A percentile compares a stretch with the other conserved stretches of the same genome.
Conservation (phyloP, 1,284 basidiomycete species). For the Porodaedalea pini region DNA sequence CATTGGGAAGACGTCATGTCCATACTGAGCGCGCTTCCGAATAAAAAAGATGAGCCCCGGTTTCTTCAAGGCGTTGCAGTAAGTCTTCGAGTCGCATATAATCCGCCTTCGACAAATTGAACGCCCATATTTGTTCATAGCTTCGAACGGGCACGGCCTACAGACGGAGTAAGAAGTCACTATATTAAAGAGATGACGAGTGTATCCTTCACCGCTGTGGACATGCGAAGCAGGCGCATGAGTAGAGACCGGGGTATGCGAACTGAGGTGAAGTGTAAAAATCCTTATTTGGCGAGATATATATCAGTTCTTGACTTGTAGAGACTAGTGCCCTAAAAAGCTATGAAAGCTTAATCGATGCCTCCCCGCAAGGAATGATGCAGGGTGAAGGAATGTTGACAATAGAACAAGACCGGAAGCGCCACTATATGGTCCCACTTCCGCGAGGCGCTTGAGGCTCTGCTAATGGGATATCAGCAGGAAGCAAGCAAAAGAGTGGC, state of each 20-base stretch:
- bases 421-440: background rate
- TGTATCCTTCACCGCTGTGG: background rate
- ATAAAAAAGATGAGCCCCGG: background rate
- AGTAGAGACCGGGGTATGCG: too few relatives aligned
- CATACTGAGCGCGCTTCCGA: background rate
- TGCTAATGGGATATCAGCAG: conserved; percentile 2
- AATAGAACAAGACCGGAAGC: background rate
- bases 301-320: background rate
- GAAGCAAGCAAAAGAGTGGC: background rate
- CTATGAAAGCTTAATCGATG: background rate
- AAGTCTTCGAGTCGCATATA: background rate
- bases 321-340: background rate
- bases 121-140: background rate
- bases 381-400: background rate
- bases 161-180: background rate
- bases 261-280: too few relatives aligned
- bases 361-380: background rate
- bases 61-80: background rate
- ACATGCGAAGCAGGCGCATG: background rate
- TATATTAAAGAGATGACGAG: background rate
- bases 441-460: background rate
- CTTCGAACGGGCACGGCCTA: background rate
- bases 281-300: background rate
- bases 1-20: background rate
- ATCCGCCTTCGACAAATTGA: background rate